A percentile compares a stretch with the other conserved stretches of the same genome.
phyloP scores from a whole-genome alignment of 106 monocot genomes.

The Dioscorea alata region DNA sequence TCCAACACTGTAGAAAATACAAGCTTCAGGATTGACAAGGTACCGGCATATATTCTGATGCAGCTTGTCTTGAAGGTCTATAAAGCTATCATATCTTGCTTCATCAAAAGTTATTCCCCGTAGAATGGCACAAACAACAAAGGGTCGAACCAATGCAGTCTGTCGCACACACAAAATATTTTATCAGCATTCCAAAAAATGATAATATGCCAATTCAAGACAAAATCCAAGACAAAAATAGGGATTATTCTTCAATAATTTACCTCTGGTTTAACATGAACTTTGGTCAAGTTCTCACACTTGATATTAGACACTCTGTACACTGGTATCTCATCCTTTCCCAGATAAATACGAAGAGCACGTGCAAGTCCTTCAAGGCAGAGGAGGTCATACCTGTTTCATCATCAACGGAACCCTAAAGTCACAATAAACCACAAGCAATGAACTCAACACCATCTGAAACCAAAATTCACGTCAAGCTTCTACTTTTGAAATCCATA shows the following conservation, averaged over 20 bases:
- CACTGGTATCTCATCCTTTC: conserved; percentile 49
- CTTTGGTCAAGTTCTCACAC: conserved; percentile 40
- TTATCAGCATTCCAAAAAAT: too few relatives aligned
- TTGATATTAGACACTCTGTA: conserved; percentile 47
- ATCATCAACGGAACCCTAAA: too few relatives aligned
- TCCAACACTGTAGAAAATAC: too few relatives aligned
- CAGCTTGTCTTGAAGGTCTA: conserved; percentile 94
- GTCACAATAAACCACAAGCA: too few relatives aligned
- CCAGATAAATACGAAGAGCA: conserved; percentile 77
- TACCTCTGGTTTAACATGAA: conserved; percentile 87
- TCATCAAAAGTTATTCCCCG: conserved; percentile 77
- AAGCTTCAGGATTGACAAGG: neutral
- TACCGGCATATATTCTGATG: conserved; percentile 96
- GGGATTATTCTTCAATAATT: neutral
- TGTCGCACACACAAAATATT: conserved; percentile 18
- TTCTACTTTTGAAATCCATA: too few relatives aligned
- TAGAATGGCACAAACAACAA: conserved; percentile 83
- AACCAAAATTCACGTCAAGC: too few relatives aligned
- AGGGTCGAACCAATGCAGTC: conserved; percentile 75
- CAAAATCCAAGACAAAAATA: neutral
- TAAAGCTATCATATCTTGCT: conserved; percentile 90
- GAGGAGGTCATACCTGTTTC: conserved; percentile 78
- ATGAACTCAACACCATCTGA: too few relatives aligned
- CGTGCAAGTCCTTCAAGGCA: conserved; percentile 91
- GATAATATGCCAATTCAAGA: neutral